Percentiles rank a stretch among this genome's conserved stretches.
phyloP scores from a whole-genome alignment of 2,329 filamentous ascomycete genomes.

The Phyllosticta citribraziliensis region DNA sequence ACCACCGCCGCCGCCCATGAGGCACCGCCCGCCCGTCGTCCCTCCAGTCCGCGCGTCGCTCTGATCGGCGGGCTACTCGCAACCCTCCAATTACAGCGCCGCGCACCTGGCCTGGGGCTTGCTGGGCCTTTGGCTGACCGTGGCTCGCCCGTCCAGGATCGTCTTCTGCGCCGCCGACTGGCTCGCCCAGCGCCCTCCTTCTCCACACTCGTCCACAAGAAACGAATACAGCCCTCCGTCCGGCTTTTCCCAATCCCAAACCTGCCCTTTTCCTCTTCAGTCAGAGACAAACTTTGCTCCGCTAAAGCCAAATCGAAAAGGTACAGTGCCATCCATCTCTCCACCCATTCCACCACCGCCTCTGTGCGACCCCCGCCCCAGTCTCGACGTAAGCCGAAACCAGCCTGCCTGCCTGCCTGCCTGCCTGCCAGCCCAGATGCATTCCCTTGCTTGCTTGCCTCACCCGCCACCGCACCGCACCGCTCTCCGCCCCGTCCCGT shows the following conservation, averaged over 20 bases:
- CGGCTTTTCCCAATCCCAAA: slow-evolving; percentile 31
- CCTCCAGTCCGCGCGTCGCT: background rate
- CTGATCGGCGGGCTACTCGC: background rate
- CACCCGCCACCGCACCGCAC: slow-evolving; percentile 17
- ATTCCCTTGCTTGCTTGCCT: slow-evolving; percentile 30
- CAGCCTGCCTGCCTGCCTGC: background rate
- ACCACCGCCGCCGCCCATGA: no score
- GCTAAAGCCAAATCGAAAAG: no score
- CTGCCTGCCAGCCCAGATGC: background rate
- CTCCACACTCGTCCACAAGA: slow-evolving; percentile 11
- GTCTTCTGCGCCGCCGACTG: slow-evolving; percentile 10
- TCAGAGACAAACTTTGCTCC: slow-evolving; percentile 17
- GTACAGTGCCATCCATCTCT: background rate
- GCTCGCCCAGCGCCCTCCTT: slow-evolving; percentile 1
- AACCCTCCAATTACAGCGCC: background rate
- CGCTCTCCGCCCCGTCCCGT: slow-evolving; percentile 15
- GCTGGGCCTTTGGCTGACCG: slow-evolving; percentile 10
- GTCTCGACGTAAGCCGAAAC: no score
- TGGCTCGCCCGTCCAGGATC: slow-evolving; percentile 11
- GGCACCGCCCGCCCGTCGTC: no score
- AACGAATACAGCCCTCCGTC: slow-evolving; percentile 27
- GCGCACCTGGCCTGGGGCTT: slow-evolving; percentile 2
- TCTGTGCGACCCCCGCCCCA: slow-evolving; percentile 9
- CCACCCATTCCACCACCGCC: background rate
- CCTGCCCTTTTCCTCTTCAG: slow-evolving; percentile 28